Evolutionary conservation across 225 moss, liverwort and hornwort species (phyloP), one percentile per base, ranked within the genome.

Genomic region (Takakia lepidozioides): DNA sequence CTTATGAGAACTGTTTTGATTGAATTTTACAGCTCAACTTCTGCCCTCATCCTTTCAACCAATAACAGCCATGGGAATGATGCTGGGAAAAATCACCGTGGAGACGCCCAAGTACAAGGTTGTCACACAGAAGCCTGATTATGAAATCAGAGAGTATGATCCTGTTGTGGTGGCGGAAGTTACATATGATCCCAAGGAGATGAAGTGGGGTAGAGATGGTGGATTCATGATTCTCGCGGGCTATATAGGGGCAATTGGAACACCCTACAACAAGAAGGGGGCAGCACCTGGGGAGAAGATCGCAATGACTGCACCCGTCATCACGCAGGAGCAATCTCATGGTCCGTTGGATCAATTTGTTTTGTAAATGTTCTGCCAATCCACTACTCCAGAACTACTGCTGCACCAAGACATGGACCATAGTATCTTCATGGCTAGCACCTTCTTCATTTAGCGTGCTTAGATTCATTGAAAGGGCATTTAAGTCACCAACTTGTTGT

Each of bases 261-360:
- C 70, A 27, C 85, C 95, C 3, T 66, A 60, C 5, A 98, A 98
- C 30, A 65, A 67, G 30, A 81, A 84, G 37, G 64, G 60, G 19
- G 60, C 74, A 20, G n/a, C n/a, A n/a, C 64, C 61, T 40, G 70
- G 82, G 24, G 91, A 98, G 67, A 98, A 91, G 26, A 87, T 98
- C 45, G 95, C 95, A 11, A 91, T 98, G 95, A 98, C 95, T 29
- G 95, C 90, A 1, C 95, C 95, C 29, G 91, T 98, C 5, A 65
- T 98, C 41, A 87, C 87, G 38, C 80, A 67, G 70, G 81, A 73
- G 55, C 60, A 70, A 40, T 40, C 17, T 4, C 2, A 19, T 10
- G 43, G 43, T 43, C 17, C n/a, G 32, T n/a, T n/a, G n/a, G n/a
- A n/a, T n/a, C n/a, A n/a, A n/a, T n/a, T n/a, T n/a, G n/a, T n/a